A percentile compares a stretch with the other conserved stretches of the same genome.
phyloP scores from a whole-genome alignment of 129 eudicot genomes.

The Artemisia annua region DNA sequence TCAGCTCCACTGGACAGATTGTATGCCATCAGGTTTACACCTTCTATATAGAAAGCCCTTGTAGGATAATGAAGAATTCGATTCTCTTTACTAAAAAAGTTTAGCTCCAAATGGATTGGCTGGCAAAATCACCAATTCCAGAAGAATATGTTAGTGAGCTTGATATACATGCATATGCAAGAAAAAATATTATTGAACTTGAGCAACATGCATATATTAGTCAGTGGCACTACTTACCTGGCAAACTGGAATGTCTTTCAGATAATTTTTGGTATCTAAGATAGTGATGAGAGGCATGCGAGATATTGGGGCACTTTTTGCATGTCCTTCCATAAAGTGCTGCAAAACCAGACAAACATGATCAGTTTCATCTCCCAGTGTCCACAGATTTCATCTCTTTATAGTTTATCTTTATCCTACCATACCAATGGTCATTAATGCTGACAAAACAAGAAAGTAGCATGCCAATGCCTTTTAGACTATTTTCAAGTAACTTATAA shows the following conservation, averaged over 20 bases:
- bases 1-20: slow-evolving; percentile 81
- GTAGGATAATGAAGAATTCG: slow-evolving; percentile 94
- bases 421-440: background rate
- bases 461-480: background rate
- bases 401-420: background rate
- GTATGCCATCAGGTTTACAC: slow-evolving; percentile 94
- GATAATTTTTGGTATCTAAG: slow-evolving; percentile 68
- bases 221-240: slow-evolving; percentile 50
- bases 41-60: slow-evolving; percentile 89
- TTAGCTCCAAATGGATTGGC: slow-evolving; percentile 95
- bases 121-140: slow-evolving; percentile 33
- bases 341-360: slow-evolving; percentile 37
- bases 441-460: background rate
- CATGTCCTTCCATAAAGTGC: slow-evolving; percentile 99
- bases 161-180: background rate
- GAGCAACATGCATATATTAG: slow-evolving; percentile 10
- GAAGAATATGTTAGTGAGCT: background rate
- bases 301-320: slow-evolving; percentile 89
- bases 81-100: slow-evolving; percentile 84
- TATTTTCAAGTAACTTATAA: background rate
- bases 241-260: slow-evolving; percentile 89
- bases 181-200: slow-evolving; percentile 24
- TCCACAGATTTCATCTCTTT: background rate
- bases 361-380: background rate
- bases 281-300: slow-evolving; percentile 89